phyloP scores from a whole-genome alignment of 768 basidiomycete species.

The Leucocoprinus birnbaumii region DNA sequence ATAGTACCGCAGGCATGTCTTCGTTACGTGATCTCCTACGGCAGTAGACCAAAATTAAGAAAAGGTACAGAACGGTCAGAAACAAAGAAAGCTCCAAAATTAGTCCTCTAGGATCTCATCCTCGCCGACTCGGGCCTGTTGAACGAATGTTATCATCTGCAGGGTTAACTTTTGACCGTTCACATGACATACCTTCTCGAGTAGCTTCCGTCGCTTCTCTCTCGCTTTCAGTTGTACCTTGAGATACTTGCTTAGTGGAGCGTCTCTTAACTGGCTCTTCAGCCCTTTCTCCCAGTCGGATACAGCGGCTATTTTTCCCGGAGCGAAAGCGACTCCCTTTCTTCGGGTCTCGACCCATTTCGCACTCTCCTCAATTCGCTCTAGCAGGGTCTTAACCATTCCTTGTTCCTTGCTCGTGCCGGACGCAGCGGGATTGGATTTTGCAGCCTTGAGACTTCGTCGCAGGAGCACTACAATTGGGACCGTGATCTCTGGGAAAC shows the following conservation, averaged over 20 bases:
- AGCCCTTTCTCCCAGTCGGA: slow-evolving; percentile 68
- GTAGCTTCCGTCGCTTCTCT: slow-evolving; percentile 64
- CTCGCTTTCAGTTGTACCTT: slow-evolving; percentile 79
- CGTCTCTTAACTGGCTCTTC: slow-evolving; percentile 55
- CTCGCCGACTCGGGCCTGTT: slow-evolving; percentile 67
- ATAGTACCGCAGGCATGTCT: background rate
- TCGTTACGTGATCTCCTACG: background rate
- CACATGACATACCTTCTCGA: slow-evolving; percentile 61
- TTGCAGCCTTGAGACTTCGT: slow-evolving; percentile 66
- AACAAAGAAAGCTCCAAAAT: background rate
- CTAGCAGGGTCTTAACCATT: slow-evolving; percentile 73
- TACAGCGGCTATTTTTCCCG: slow-evolving; percentile 67
- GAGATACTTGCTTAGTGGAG: slow-evolving; percentile 81
- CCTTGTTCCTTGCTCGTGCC: slow-evolving; percentile 52
- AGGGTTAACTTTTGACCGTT: background rate
- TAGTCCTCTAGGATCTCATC: slow-evolving; percentile 62
- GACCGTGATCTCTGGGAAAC: slow-evolving; percentile 90
- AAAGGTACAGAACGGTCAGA: background rate
- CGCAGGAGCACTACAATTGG: slow-evolving; percentile 73
- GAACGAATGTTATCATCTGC: slow-evolving; percentile 5
- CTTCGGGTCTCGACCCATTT: slow-evolving; percentile 76
- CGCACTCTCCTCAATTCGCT: slow-evolving; percentile 83
- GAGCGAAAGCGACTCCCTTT: slow-evolving; percentile 69
- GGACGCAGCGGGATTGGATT: slow-evolving; percentile 27
- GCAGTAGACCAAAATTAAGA: background rate